Base-by-base conservation (phyloP, 1,139 yeast genomes). In the Taphrina wiesneri region DNA sequence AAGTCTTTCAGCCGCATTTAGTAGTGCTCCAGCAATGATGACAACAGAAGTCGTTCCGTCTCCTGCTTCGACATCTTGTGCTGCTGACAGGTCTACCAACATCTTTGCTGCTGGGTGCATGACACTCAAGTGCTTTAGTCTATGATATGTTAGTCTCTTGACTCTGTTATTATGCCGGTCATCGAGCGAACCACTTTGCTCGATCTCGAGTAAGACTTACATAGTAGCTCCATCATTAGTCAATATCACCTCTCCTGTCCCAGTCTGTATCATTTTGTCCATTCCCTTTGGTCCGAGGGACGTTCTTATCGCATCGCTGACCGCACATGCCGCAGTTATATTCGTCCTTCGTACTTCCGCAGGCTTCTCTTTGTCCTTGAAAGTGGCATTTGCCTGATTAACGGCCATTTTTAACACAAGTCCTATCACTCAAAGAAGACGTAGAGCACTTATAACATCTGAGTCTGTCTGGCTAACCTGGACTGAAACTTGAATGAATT, bases 1-100 rank as follows among this genome's bases (percentile, higher is more conserved):
- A 69, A 93, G 81, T 75, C 88, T 86, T 73, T 95, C 99, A 65
- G 98, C 96, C 26, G 99, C 99, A 41, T 93, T 96, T 66, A 93
- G 81, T 65, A 93, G 80, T 6, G 97, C 93, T 34, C 99, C 99
- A 3, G 98, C 90, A 71, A 93, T 82, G 69, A 93, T 93, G 41
- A 96, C 99, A 45, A 93, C 99, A 0, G 97, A 87, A 0, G 99
- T 93, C 52, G 99, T 93, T 71, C 99, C 99, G 76, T 93, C 99
- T 67, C 99, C 99, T 25, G 99, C 98, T 76, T 92, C 99, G 41
- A 92, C 87, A 74, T 93, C 99, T 78, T 93, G 99, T 0, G 99
- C 98, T 59, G 93, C 97, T 70, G 96, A 88, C 32, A 95, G 90
- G 75, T 95, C 99, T 61, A 93, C 99, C 72, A 93, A 83, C 98